Conservation (phyloP, 768 basidiomycete genomes). For the Dioszegia crocea region DNA sequence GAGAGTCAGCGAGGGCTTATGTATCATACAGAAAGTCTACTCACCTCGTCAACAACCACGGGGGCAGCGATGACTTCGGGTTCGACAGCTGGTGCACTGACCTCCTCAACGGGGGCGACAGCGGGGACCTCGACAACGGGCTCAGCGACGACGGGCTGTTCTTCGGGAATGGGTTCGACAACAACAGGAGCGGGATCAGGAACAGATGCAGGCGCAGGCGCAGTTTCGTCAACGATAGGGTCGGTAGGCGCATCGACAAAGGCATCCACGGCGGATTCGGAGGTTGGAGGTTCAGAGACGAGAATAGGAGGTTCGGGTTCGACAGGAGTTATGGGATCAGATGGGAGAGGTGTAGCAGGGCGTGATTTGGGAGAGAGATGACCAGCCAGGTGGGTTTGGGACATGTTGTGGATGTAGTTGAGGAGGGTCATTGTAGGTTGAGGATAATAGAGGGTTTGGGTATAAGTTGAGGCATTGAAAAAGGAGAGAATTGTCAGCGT, state of each 20-base stretch:
- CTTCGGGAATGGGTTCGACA: background rate
- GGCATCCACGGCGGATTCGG: background rate
- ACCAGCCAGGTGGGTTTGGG: slow-evolving; percentile 9
- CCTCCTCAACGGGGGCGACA: slow-evolving; percentile 49
- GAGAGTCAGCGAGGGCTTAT: slow-evolving; percentile 7
- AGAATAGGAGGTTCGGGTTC: background rate
- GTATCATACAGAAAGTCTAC: background rate
- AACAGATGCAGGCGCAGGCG: background rate
- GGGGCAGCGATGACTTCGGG: slow-evolving; percentile 16
- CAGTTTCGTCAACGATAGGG: background rate
- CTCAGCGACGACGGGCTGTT: slow-evolving; percentile 44
- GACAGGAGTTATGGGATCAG: slow-evolving; percentile 8
- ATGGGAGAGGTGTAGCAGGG: slow-evolving; percentile 1
- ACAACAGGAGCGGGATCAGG: background rate
- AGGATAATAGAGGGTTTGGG: background rate
- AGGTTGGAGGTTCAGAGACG: slow-evolving; percentile 1
- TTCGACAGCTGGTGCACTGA: slow-evolving; percentile 19
- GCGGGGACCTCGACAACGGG: slow-evolving; percentile 52
- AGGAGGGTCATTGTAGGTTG: slow-evolving; percentile 16
- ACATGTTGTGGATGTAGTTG: slow-evolving; percentile 15
- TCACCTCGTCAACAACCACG: slow-evolving; percentile 22
- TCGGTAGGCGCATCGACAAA: slow-evolving; percentile 4
- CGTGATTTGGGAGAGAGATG: slow-evolving; percentile 12
- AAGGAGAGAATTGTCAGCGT: slow-evolving; percentile 1
- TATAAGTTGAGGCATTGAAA: background rate